Percentiles rank a stretch among this genome's conserved stretches.
phyloP scores from a whole-genome alignment of 148 eudicot genomes.

The Chenopodium suecicum region DNA sequence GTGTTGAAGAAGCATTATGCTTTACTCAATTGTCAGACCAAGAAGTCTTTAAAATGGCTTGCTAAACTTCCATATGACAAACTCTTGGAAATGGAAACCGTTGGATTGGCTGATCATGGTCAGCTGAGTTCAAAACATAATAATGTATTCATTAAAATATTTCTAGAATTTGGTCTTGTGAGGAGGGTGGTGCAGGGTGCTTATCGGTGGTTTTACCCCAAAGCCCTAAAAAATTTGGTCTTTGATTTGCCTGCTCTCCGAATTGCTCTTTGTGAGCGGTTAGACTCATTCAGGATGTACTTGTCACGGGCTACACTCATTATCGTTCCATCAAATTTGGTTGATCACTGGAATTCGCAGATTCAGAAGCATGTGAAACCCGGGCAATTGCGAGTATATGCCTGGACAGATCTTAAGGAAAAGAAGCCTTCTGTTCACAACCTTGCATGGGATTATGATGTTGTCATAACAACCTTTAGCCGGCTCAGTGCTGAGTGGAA shows the following conservation, averaged over 20 bases:
- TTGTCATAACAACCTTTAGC: slow-evolving; percentile 84
- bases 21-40: slow-evolving; percentile 55
- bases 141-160: slow-evolving; percentile 60
- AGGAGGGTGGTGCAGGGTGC: slow-evolving; percentile 56
- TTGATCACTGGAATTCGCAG: slow-evolving; percentile 92
- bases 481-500: slow-evolving; percentile 94
- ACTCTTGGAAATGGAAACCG: slow-evolving; percentile 70
- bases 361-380: slow-evolving; percentile 80
- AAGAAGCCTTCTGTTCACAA: slow-evolving; percentile 67
- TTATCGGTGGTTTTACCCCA: slow-evolving; percentile 79
- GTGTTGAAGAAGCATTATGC: slow-evolving; percentile 74
- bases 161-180: slow-evolving; percentile 79
- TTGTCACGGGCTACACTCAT: slow-evolving; percentile 86
- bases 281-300: slow-evolving; percentile 72
- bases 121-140: slow-evolving; percentile 41
- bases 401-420: slow-evolving; percentile 64
- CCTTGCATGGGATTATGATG: slow-evolving; percentile 97
- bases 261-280: slow-evolving; percentile 80
- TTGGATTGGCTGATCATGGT: slow-evolving; percentile 72
- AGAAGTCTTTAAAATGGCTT: slow-evolving; percentile 82
- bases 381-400: slow-evolving; percentile 66
- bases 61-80: slow-evolving; percentile 66
- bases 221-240: slow-evolving; percentile 45
- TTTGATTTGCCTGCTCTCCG: slow-evolving; percentile 86
- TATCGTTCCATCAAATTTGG: slow-evolving; percentile 93